phyloP scores from a whole-genome alignment of 345 rosid genomes.

The Populus pruinosa region DNA sequence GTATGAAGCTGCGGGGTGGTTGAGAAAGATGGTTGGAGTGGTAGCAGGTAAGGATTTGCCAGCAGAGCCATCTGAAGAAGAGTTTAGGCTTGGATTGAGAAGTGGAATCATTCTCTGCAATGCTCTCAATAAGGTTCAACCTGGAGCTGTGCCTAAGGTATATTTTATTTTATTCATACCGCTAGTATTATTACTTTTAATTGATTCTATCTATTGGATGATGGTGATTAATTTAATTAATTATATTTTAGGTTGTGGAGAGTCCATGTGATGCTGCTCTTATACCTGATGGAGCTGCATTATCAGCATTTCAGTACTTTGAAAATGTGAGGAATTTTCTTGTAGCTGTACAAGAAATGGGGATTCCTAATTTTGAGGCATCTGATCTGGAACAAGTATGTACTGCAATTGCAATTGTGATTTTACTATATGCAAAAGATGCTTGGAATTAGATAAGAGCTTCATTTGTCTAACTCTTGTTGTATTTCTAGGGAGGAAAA shows the following conservation, averaged over 20 bases:
- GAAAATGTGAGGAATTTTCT: conserved; percentile 88
- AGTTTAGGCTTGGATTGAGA: conserved; percentile 73
- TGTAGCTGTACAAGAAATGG: conserved; percentile 66
- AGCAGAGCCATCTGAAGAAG: conserved; percentile 82
- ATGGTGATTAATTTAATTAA: not conserved
- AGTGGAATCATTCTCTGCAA: conserved; percentile 87
- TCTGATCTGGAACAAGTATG: conserved; percentile 89
- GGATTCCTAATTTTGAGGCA: conserved; percentile 78
- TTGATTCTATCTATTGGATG: not conserved
- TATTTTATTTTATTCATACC: not conserved
- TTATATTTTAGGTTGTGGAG: conserved; percentile 59
- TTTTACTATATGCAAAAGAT: not conserved
- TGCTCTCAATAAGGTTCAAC: conserved; percentile 70
- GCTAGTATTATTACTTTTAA: not conserved
- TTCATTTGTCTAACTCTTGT: conserved; percentile 1
- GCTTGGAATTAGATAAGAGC: not conserved
- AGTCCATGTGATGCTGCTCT: conserved; percentile 65
- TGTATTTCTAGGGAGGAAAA: conserved; percentile 62
- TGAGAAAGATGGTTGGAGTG: conserved; percentile 73
- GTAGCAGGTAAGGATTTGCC: conserved; percentile 81
- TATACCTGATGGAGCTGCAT: conserved; percentile 80
- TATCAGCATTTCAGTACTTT: conserved; percentile 83
- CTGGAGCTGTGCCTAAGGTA: conserved; percentile 81
- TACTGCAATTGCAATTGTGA: not conserved
- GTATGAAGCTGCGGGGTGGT: conserved; percentile 77